These are phyloP conservation scores for Xylariomycetidae sp. DNA, from an alignment of 2,329 filamentous ascomycete genomes.

Conservation along the genomic window DNA sequence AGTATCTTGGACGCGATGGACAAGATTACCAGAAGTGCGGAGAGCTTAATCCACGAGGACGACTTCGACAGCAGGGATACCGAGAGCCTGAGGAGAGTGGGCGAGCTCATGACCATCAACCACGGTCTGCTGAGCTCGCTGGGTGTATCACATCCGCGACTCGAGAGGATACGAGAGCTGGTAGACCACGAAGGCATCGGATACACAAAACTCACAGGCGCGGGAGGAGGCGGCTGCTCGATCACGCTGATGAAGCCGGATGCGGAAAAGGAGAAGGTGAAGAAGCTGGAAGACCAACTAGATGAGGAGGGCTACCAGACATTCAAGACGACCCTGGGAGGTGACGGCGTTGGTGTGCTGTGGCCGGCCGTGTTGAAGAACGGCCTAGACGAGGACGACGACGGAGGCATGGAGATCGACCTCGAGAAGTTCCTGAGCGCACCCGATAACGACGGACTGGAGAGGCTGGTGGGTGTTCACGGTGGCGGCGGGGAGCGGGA, in stretches of 20 bases:
- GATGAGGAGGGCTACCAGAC: conserved; percentile 70
- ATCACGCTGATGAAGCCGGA: conserved; percentile 82
- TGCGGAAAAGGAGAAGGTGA: conserved; percentile 50
- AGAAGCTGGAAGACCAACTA: conserved; percentile 60
- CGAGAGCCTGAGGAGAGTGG: conserved; percentile 65
- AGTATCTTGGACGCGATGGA: conserved; percentile 84
- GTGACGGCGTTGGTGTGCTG: conserved; percentile 88
- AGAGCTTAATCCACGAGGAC: conserved; percentile 50
- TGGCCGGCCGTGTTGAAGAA: conserved; percentile 91
- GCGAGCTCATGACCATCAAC: conserved; percentile 88
- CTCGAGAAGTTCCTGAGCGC: conserved; percentile 79
- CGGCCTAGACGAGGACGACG: conserved; percentile 68
- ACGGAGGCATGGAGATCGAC: conserved; percentile 89
- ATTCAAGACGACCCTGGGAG: conserved; percentile 86
- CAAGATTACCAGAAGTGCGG: conserved; percentile 55
- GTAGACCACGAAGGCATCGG: conserved; percentile 86
- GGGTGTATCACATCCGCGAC: conserved; percentile 88
- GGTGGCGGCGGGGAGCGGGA: conserved; percentile 64
- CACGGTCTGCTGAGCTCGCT: conserved; percentile 88
- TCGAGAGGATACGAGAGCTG: conserved; percentile 87
- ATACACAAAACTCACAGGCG: conserved; percentile 96
- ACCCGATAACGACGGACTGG: conserved; percentile 78
- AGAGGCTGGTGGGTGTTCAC: conserved; percentile 77
- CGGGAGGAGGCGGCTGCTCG: conserved; percentile 91
- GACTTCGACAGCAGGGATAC: conserved; percentile 64